These are phyloP conservation scores for Chenopodium album DNA, from an alignment of 148 eudicot genomes.

Conservation along the genomic window DNA sequence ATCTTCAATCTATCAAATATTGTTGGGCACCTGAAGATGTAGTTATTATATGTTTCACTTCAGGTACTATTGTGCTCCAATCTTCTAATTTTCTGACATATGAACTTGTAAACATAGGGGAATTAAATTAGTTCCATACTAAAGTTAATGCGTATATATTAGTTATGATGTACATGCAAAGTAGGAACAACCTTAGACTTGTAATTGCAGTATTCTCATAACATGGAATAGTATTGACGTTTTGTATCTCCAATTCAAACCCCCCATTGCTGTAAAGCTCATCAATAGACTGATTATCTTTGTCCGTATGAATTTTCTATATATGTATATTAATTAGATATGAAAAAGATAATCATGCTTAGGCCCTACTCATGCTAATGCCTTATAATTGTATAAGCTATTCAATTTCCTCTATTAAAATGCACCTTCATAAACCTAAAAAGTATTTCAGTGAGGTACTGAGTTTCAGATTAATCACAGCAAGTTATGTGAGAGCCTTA, in stretches of 20 bases:
- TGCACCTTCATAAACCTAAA: background rate
- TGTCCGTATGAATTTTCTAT: background rate
- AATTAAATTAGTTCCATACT: background rate
- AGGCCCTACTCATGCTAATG: background rate
- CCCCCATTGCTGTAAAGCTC: background rate
- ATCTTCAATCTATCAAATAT: conserved; percentile 41
- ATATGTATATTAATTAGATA: no score
- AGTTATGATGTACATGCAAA: background rate
- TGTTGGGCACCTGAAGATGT: conserved; percentile 55
- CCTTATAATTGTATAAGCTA: background rate
- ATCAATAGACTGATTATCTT: background rate
- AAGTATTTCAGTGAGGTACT: background rate
- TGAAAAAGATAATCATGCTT: background rate
- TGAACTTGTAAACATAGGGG: background rate
- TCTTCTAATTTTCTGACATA: background rate
- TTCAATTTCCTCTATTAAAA: background rate
- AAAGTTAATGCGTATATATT: background rate
- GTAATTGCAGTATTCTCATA: no score
- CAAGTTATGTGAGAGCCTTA: background rate
- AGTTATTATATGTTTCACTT: conserved; percentile 88
- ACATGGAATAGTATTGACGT: no score
- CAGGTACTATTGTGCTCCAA: conserved; percentile 47
- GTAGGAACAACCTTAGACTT: no score
- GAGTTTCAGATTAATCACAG: background rate
- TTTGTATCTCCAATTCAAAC: background rate